Evolutionary conservation across 176 grass and related monocot species (phyloP).

Genomic region (Phyllostachys edulis): DNA sequence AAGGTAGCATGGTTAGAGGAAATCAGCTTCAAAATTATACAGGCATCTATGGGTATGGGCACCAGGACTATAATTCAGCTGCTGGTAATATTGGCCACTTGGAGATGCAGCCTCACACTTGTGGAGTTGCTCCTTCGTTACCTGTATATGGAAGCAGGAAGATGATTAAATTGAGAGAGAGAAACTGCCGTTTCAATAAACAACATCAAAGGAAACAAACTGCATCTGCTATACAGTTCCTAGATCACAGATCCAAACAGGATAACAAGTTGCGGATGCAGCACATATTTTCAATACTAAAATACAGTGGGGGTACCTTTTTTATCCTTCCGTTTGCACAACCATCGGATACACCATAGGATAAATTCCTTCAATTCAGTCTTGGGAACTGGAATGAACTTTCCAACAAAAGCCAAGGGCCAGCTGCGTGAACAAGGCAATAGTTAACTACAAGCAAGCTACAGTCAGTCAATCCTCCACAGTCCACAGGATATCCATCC

Average conservation of each 20-base stretch:
- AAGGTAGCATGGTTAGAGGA: conserved; percentile 42
- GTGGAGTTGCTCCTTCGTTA: neutral
- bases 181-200: neutral
- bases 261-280: neutral
- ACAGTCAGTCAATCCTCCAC: neutral
- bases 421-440: conserved; percentile 53
- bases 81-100: conserved; percentile 3
- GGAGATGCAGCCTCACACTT: conserved; percentile 33
- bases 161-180: neutral
- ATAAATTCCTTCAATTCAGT: conserved; percentile 48
- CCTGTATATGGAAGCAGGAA: conserved; percentile 1
- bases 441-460: conserved; percentile 20
- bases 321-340: conserved; percentile 29
- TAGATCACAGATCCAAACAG: neutral
- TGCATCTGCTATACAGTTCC: neutral
- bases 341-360: conserved; percentile 14
- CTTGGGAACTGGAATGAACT: conserved; percentile 74
- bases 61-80: conserved; percentile 13
- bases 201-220: neutral
- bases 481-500: neutral
- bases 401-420: conserved; percentile 76
- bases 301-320: conserved; percentile 30
- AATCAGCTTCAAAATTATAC: conserved; percentile 23
- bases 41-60: conserved; percentile 24
- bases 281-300: conserved; percentile 28